Evolutionary conservation across 2,329 filamentous ascomycete genomes (phyloP).

Genomic region (Rugonectria rugulosa): DNA sequence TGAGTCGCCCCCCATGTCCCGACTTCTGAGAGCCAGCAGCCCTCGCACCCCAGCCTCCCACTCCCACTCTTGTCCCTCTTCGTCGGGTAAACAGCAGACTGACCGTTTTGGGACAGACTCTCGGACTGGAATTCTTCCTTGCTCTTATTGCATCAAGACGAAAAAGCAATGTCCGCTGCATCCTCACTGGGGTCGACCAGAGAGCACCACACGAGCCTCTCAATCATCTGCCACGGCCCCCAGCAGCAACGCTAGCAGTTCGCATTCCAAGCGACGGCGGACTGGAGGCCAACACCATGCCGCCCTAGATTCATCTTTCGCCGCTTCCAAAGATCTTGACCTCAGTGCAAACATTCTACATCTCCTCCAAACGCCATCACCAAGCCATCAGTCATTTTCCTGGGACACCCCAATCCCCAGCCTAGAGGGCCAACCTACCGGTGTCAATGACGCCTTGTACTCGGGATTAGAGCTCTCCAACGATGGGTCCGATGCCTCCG

Average conservation of each 20-base stretch:
- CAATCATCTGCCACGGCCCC: slow-evolving; percentile 1
- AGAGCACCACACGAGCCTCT: not conserved
- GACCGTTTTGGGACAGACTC: slow-evolving; percentile 6
- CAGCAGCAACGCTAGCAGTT: not conserved
- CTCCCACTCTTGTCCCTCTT: not conserved
- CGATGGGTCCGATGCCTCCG: not conserved
- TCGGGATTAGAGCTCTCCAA: not conserved
- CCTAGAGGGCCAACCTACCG: slow-evolving; percentile 10
- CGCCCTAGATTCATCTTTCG: not conserved
- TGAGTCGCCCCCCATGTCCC: not conserved
- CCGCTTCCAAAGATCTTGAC: slow-evolving; percentile 4
- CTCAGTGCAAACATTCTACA: slow-evolving; percentile 14
- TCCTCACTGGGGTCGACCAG: slow-evolving; percentile 33
- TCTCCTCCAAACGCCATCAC: slow-evolving; percentile 20
- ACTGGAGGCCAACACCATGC: slow-evolving; percentile 1
- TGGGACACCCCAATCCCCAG: slow-evolving; percentile 24
- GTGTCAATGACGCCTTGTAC: not conserved
- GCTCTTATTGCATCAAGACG: slow-evolving; percentile 42
- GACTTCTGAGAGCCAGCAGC: not conserved
- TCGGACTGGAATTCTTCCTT: slow-evolving; percentile 24
- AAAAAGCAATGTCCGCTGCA: slow-evolving; percentile 41
- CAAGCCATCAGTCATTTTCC: slow-evolving; percentile 14
- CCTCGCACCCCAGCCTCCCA: not conserved
- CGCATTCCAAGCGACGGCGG: slow-evolving; percentile 18
- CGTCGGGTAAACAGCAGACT: not conserved